Evolutionary conservation across 2,329 filamentous ascomycete genomes (phyloP).

Genomic region (Madurella fahalii): DNA sequence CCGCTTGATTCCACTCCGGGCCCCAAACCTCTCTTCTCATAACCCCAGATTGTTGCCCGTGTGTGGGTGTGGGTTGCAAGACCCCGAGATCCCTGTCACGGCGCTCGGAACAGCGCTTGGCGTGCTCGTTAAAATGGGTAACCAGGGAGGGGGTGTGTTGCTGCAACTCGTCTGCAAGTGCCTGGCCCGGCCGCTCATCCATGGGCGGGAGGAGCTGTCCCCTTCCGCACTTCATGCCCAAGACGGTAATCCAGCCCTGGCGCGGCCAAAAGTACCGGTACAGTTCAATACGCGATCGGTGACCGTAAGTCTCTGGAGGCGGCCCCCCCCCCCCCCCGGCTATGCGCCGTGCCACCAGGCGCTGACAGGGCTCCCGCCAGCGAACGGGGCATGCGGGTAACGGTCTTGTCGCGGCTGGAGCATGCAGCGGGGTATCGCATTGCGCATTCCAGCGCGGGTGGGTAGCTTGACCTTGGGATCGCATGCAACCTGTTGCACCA

Average conservation of each 20-base stretch:
- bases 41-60: not conserved
- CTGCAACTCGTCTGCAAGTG: conserved; percentile 19
- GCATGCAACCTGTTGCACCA: not conserved
- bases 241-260: conserved; percentile 7
- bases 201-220: conserved; percentile 18
- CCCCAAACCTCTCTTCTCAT: no score
- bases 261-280: conserved; percentile 18
- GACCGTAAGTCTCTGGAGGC: conserved; percentile 8
- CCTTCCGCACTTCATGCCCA: conserved; percentile 18
- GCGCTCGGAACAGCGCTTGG: conserved; percentile 17
- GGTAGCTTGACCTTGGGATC: conserved; percentile 1
- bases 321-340: no score
- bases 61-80: not conserved
- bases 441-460: conserved; percentile 11
- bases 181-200: conserved; percentile 23
- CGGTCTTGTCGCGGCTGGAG: not conserved
- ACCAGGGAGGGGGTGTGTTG: conserved; percentile 1
- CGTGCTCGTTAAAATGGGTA: conserved; percentile 10
- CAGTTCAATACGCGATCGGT: conserved; percentile 17
- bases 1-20: no score
- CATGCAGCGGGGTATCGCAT: conserved; percentile 3
- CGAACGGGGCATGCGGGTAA: conserved; percentile 9
- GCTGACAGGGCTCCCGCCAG: conserved; percentile 28
- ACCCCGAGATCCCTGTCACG: conserved; percentile 3
- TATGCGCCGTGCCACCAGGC: conserved; percentile 30